Percentiles rank a stretch among this genome's conserved stretches.
Conservation (phyloP, 1,139 yeast genomes). For the Magnusiomyces fungicola region DNA sequence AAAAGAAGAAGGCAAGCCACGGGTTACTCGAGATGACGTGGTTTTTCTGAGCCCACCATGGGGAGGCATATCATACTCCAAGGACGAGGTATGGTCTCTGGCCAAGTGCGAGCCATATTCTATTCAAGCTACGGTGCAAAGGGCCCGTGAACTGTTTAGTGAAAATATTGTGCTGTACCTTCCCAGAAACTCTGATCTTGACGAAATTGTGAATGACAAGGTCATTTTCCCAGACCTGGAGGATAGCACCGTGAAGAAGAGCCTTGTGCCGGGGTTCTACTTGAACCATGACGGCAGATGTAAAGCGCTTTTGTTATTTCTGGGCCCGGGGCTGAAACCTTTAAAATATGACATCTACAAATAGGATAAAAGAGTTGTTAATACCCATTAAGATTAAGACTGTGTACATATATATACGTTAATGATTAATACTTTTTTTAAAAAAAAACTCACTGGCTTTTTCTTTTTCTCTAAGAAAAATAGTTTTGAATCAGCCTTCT, state of each 20-base stretch:
- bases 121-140: constrained; percentile 26
- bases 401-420: too few species aligned
- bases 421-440: too few species aligned
- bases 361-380: too few species aligned
- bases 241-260: background rate
- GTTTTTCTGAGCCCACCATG: constrained; percentile 90
- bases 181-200: constrained; percentile 62
- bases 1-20: constrained; percentile 18
- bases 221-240: constrained; percentile 2
- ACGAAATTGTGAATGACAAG: constrained; percentile 34
- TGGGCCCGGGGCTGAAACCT: constrained; percentile 10
- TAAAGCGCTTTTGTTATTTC: constrained; percentile 8
- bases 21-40: constrained; percentile 37
- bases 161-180: constrained; percentile 60
- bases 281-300: constrained; percentile 7
- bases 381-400: too few species aligned
- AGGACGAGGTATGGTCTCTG: constrained; percentile 42
- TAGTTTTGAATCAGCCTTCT: too few species aligned
- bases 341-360: constrained; percentile 1
- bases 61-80: constrained; percentile 80
- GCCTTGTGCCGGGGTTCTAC: constrained; percentile 4
- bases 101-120: constrained; percentile 26
- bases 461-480: too few species aligned
- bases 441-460: too few species aligned
- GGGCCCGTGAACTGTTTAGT: constrained; percentile 43